Base-by-base conservation (phyloP, 257 asterid genomes). In the Thymus mandschuricus region DNA sequence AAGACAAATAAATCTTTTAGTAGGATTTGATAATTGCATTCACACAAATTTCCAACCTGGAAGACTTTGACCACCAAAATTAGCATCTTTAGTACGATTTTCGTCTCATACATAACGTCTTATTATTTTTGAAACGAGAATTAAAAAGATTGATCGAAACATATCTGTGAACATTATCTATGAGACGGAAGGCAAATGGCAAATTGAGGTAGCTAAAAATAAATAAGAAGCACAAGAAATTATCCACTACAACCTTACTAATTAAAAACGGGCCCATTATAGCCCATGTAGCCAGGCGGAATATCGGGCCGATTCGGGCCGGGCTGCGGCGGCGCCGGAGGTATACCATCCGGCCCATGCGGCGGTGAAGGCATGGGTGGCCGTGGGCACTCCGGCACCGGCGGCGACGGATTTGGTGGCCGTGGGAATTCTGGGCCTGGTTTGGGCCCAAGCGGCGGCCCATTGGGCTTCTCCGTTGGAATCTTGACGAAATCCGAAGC, bases 401-500 rank as follows among this genome's bases (percentile, higher is more conserved):
- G 90, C 3, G 86, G 83, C 2, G 84, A 73, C 5, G 80, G 92
- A 40, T 5, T 79, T 3, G 87, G 88, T 2, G 79, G 85, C 9
- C 71, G 73, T 6, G 88, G 90, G 57, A 79, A 71, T 3, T 75
- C 85, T 5, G 88, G 85, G 43, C 75, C 82, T n/a, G 87, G 87
- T 30, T 44, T 68, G 34, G 85, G 77, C 71, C 74, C 76, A 5
- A 82, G 84, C 7, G 80, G 76, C 11, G 75, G 79, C 35, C 74
- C 85, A n/a, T 72, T 68, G 11, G 86, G 85, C 51, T 83, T 84
- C 72, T 83, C 87, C 1, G 76, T 78, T 2, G 84, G 92, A 68
- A 84, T 50, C 10, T 80, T 73, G 9, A 76, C 86, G 10, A 84
- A 82, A 28, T 73, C 83, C 3, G 69, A 79, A 15, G 69, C 80